Evolutionary conservation across 768 basidiomycete species (phyloP).

Genomic region (Pleurotus platypus): DNA sequence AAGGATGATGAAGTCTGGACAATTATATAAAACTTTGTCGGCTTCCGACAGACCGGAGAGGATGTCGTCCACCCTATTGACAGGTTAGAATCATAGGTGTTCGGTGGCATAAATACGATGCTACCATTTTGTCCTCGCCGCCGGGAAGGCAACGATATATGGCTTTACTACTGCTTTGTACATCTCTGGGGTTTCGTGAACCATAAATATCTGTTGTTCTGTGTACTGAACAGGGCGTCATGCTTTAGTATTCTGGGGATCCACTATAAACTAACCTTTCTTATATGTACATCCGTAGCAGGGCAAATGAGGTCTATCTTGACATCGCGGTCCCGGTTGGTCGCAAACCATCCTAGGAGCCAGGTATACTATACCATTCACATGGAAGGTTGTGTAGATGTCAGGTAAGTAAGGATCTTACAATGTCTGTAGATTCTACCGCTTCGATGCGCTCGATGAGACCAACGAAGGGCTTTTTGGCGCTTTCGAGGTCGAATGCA

Average conservation of each 20-base stretch:
- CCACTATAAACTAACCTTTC: conserved; percentile 48
- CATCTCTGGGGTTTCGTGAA: conserved; percentile 79
- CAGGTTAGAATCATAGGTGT: neutral
- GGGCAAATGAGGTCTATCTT: conserved; percentile 86
- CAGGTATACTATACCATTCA: conserved; percentile 64
- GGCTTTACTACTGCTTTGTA: conserved; percentile 72
- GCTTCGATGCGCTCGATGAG: conserved; percentile 39
- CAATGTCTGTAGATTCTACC: conserved; percentile 68
- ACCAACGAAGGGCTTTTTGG: conserved; percentile 31
- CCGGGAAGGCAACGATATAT: conserved; percentile 74
- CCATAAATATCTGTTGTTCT: conserved; percentile 64
- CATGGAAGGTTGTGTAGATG: neutral
- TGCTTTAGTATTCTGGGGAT: neutral
- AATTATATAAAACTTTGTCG: conserved; percentile 65
- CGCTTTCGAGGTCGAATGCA: conserved; percentile 47
- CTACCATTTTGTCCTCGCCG: conserved; percentile 80
- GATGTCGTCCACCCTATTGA: conserved; percentile 79
- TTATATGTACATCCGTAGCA: conserved; percentile 86
- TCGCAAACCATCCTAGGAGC: conserved; percentile 66
- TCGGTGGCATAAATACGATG: neutral
- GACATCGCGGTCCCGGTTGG: conserved; percentile 53
- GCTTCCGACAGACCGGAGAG: conserved; percentile 73
- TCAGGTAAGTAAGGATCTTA: conserved; percentile 25
- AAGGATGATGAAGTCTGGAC: conserved; percentile 68
- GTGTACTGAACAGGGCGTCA: conserved; percentile 54